A percentile compares a stretch with the other conserved stretches of the same genome.
phyloP scores from a whole-genome alignment of 2,329 filamentous ascomycete genomes.

The Claviceps capensis region DNA sequence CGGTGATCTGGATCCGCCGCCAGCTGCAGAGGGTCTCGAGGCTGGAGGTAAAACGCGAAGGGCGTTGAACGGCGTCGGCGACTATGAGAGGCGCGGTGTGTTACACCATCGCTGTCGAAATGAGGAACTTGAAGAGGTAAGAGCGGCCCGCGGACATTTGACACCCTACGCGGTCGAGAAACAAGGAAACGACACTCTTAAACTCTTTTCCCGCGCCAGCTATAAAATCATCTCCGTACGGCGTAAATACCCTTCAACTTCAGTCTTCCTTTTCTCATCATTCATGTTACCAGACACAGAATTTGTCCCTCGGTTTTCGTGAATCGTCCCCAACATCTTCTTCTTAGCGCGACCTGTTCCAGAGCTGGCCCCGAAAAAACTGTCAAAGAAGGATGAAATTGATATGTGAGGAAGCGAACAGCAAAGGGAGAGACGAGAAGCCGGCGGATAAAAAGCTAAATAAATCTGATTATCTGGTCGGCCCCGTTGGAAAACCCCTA shows the following conservation, averaged over 20 bases:
- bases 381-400: slow-evolving; percentile 2
- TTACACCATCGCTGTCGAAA: slow-evolving; percentile 7
- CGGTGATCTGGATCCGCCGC: slow-evolving; percentile 15
- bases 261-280: no score
- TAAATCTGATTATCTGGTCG: background rate
- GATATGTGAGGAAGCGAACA: background rate
- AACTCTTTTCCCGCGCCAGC: slow-evolving; percentile 4
- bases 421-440: background rate
- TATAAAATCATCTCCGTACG: background rate
- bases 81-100: slow-evolving; percentile 13
- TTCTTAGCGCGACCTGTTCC: slow-evolving; percentile 14
- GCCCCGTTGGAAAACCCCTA: background rate
- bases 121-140: no score
- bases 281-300: slow-evolving; percentile 7
- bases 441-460: background rate
- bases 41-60: slow-evolving; percentile 24
- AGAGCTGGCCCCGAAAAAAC: slow-evolving; percentile 2
- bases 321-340: background rate
- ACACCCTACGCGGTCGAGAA: slow-evolving; percentile 21
- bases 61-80: slow-evolving; percentile 13
- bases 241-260: background rate
- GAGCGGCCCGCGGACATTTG: slow-evolving; percentile 23
- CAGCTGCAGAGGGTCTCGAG: slow-evolving; percentile 26
- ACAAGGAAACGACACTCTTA: slow-evolving; percentile 2
- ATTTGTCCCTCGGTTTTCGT: slow-evolving; percentile 13